A percentile compares a stretch with the other conserved stretches of the same genome.
Conservation (phyloP, 2,329 filamentous ascomycete species). For the Ophiostoma sp. region DNA sequence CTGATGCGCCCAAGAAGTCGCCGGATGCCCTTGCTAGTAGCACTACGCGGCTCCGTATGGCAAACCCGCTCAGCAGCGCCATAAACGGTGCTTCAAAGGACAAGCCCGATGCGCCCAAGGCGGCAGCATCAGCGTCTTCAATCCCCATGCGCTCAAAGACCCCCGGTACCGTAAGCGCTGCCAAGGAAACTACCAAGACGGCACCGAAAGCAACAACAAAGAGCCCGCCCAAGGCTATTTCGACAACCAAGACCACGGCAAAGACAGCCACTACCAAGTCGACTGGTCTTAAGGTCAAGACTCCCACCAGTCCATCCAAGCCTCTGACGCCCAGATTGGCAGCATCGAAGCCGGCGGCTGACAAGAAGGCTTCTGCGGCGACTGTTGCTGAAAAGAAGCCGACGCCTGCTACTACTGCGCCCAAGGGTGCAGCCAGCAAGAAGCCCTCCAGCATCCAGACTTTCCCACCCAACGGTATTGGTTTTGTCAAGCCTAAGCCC, state of each 20-base stretch:
- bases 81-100: background rate
- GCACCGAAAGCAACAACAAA: constrained; percentile 9
- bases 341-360: constrained; percentile 33
- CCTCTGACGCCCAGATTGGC: constrained; percentile 30
- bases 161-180: background rate
- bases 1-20: constrained; percentile 14
- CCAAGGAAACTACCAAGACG: constrained; percentile 18
- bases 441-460: constrained; percentile 43
- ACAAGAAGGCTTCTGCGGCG: constrained; percentile 33
- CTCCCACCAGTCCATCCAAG: constrained; percentile 37
- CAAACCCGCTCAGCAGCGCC: background rate
- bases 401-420: constrained; percentile 28
- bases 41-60: background rate
- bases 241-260: constrained; percentile 33
- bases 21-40: background rate
- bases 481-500: constrained; percentile 54
- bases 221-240: constrained; percentile 33
- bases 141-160: constrained; percentile 12
- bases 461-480: constrained; percentile 36
- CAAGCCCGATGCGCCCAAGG: constrained; percentile 7
- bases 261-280: constrained; percentile 36
- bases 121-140: background rate
- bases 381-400: constrained; percentile 10
- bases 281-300: constrained; percentile 35
- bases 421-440: constrained; percentile 32